A percentile compares a stretch with the other conserved stretches of the same genome.
These are phyloP conservation scores for Musa troglodytarum DNA, from an alignment of 176 grass and related monocot species.

Conservation along the genomic window DNA sequence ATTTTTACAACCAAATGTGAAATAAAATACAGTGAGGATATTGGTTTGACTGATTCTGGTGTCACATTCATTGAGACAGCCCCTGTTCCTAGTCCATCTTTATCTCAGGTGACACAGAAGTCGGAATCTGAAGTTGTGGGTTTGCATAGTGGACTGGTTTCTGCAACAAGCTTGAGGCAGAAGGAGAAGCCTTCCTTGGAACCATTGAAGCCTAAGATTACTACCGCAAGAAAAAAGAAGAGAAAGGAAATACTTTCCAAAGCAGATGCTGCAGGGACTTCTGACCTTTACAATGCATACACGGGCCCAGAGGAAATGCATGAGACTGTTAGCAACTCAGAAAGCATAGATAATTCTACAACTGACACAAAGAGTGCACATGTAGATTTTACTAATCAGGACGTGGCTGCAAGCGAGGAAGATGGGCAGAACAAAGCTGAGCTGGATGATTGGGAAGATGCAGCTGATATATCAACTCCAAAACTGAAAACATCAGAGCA, in stretches of 20 bases:
- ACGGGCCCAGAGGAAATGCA: constrained; percentile 70
- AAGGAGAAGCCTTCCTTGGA: constrained; percentile 58
- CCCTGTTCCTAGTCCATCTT: constrained; percentile 4
- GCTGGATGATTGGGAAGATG: constrained; percentile 92
- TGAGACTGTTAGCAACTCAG: constrained; percentile 22
- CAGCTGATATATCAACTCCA: constrained; percentile 66
- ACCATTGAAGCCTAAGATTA: constrained; percentile 34
- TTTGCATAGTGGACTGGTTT: neutral
- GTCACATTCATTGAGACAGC: neutral
- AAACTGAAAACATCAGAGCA: constrained; percentile 40
- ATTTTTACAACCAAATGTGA: neutral
- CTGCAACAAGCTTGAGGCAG: constrained; percentile 25
- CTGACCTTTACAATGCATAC: constrained; percentile 94
- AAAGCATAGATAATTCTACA: constrained; percentile 27
- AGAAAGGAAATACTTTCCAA: constrained; percentile 81
- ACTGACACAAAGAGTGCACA: neutral
- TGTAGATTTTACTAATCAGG: neutral
- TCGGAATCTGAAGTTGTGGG: constrained; percentile 25
- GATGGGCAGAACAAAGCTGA: constrained; percentile 54
- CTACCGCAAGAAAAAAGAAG: constrained; percentile 43
- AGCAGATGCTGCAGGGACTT: constrained; percentile 82
- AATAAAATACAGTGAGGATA: neutral
- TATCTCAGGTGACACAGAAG: constrained; percentile 25
- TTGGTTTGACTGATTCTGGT: neutral
- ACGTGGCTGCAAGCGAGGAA: constrained; percentile 34